These are phyloP conservation scores for Pleurozium schreberi DNA, from an alignment of 225 moss, liverwort and hornwort species.

Conservation along the genomic window DNA sequence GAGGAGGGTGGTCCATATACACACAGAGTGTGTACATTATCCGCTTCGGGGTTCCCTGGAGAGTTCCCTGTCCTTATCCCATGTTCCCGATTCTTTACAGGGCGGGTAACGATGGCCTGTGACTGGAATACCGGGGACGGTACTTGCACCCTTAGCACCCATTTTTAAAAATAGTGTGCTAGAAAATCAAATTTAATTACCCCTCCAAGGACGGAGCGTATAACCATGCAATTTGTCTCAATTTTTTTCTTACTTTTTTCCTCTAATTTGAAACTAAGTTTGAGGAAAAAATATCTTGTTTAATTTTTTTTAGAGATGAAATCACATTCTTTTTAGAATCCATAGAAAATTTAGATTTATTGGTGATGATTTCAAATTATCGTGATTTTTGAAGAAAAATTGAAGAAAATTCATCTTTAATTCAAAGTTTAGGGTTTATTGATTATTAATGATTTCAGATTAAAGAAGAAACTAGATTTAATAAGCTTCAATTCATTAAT, in stretches of 20 bases:
- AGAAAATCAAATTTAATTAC: background rate
- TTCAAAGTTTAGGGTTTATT: background rate
- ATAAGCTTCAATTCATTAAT: background rate
- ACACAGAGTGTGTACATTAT: constrained; percentile 4
- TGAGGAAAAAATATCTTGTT: no score
- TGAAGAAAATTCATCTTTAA: no score
- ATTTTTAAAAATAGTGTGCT: no score
- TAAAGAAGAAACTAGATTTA: background rate
- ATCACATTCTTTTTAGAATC: background rate
- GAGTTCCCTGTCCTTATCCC: background rate
- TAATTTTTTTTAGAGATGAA: background rate
- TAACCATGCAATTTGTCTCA: no score
- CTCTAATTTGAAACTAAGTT: background rate
- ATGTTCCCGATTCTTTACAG: background rate
- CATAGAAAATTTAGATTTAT: background rate
- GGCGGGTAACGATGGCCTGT: no score
- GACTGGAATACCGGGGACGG: background rate
- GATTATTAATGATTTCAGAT: background rate
- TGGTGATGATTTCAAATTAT: background rate
- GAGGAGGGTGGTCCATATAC: constrained; percentile 3
- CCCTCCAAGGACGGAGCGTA: fast-evolving
- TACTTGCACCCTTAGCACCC: background rate
- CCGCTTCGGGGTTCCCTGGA: background rate
- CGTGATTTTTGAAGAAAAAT: background rate
- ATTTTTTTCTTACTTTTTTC: background rate